These are phyloP conservation scores for Ulota crispa DNA, from an alignment of 225 moss, liverwort and hornwort species.

Conservation along the genomic window DNA sequence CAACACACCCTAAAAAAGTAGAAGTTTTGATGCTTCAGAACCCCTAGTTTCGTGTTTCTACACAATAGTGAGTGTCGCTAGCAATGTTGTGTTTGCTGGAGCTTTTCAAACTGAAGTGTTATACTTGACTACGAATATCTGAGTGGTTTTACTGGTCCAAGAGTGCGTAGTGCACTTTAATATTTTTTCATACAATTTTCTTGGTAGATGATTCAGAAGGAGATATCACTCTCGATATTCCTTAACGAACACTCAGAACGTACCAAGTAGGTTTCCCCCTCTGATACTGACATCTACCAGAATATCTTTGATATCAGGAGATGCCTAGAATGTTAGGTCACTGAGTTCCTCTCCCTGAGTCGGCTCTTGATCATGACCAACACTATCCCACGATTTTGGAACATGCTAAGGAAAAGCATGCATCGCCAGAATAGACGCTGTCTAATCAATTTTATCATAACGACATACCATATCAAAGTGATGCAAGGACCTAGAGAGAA, in stretches of 20 bases:
- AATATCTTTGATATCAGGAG: too few species aligned
- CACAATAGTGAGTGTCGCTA: background rate
- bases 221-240: background rate
- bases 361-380: too few species aligned
- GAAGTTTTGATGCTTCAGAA: background rate
- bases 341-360: too few species aligned
- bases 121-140: background rate
- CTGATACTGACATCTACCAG: too few species aligned
- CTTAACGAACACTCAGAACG: background rate
- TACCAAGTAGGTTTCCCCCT: too few species aligned
- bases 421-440: too few species aligned
- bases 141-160: background rate
- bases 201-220: background rate
- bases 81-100: background rate
- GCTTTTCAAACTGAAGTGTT: background rate
- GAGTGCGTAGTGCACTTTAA: background rate
- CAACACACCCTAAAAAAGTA: slow-evolving; percentile 11
- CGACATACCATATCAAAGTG: too few species aligned
- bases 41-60: background rate
- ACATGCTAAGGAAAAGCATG: too few species aligned
- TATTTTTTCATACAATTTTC: background rate
- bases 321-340: too few species aligned
- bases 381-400: too few species aligned
- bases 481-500: too few species aligned
- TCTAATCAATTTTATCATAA: too few species aligned